Evolutionary conservation across 352 stramenopile species (phyloP).

Genomic region (Blastocystis sp.): DNA sequence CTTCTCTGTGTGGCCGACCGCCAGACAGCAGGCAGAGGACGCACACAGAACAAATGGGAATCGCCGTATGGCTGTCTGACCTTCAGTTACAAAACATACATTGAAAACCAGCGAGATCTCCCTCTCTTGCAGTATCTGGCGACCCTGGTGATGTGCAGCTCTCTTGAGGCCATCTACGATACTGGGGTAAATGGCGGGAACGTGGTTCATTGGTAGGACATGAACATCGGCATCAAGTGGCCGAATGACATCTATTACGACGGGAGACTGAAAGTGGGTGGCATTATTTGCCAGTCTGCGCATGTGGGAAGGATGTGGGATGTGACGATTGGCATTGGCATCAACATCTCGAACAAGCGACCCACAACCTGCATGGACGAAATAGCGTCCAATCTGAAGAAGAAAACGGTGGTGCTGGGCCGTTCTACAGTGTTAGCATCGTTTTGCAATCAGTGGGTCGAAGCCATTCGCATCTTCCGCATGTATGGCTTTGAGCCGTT

Average conservation of each 20-base stretch:
- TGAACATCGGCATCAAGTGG: constrained; percentile 81
- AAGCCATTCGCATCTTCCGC: constrained; percentile 76
- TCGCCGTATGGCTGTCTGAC: constrained; percentile 80
- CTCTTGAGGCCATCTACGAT: constrained; percentile 71
- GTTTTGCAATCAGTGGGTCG: constrained; percentile 79
- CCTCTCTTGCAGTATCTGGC: constrained; percentile 82
- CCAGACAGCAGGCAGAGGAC: constrained; percentile 65
- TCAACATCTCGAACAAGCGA: constrained; percentile 80
- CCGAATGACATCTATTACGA: constrained; percentile 83
- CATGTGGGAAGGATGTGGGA: constrained; percentile 74
- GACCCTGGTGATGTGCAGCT: constrained; percentile 76
- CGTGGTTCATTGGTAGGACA: constrained; percentile 63
- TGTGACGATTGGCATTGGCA: constrained; percentile 78
- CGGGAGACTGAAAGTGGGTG: constrained; percentile 76
- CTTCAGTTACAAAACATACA: constrained; percentile 80
- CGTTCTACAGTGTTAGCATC: constrained; percentile 70
- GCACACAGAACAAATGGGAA: constrained; percentile 77
- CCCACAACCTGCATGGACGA: constrained; percentile 80
- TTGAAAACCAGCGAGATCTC: constrained; percentile 74
- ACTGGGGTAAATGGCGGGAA: background rate
- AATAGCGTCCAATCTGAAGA: constrained; percentile 72
- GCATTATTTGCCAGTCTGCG: constrained; percentile 80
- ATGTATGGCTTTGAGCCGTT: constrained; percentile 78
- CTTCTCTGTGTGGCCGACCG: constrained; percentile 26
- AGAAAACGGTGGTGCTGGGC: constrained; percentile 69